Percentiles rank a stretch among this genome's conserved stretches.
Evolutionary conservation across 345 rosid genomes (phyloP).

Genomic region (Lagerstroemia speciosa): DNA sequence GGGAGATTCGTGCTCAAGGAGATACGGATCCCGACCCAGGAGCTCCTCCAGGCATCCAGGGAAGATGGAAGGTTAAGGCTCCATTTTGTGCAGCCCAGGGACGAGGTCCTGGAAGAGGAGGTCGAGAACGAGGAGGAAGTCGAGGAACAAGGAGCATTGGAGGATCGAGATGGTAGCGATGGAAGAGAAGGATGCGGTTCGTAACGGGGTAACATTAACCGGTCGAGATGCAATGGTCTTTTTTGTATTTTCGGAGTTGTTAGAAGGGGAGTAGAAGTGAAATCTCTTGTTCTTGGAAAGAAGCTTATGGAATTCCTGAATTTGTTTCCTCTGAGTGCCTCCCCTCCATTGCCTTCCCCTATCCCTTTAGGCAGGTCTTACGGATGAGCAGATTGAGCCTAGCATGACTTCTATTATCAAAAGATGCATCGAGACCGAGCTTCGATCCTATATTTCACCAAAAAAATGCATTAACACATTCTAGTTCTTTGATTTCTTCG

Average conservation of each 20-base stretch:
- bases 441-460: too few relatives aligned
- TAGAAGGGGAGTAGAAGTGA: not conserved
- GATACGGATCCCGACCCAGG: conserved; percentile 61
- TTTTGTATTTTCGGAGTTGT: not conserved
- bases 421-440: too few relatives aligned
- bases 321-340: too few relatives aligned
- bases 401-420: too few relatives aligned
- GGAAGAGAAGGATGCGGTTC: not conserved
- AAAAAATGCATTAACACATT: too few relatives aligned
- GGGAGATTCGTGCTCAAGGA: conserved; percentile 79
- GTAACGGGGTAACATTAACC: conserved; percentile 5
- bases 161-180: not conserved
- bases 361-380: too few relatives aligned
- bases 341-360: too few relatives aligned
- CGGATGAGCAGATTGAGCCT: too few relatives aligned
- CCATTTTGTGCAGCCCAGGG: conserved; percentile 55
- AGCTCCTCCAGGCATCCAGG: conserved; percentile 63
- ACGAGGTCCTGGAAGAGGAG: conserved; percentile 31
- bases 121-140: conserved; percentile 14
- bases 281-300: not conserved
- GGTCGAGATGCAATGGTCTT: not conserved
- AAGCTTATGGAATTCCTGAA: not conserved
- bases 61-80: conserved; percentile 73
- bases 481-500: too few relatives aligned
- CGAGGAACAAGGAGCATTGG: conserved; percentile 11